These are phyloP conservation scores for Hortaea werneckii DNA, from an alignment of 2,329 filamentous ascomycete species.

Conservation along the genomic window DNA sequence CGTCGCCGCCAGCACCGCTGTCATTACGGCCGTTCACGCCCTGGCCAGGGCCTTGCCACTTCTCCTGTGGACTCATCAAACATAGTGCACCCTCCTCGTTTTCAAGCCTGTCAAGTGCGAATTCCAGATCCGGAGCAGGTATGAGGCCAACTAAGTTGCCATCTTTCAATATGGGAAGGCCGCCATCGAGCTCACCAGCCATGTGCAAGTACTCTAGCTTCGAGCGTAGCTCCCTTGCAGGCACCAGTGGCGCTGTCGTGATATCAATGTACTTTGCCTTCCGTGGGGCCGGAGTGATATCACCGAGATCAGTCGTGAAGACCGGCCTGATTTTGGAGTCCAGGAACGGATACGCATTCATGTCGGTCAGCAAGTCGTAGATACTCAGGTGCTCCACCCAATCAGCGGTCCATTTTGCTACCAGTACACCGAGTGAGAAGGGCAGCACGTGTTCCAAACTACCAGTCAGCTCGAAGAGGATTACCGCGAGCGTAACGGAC, in stretches of 20 bases:
- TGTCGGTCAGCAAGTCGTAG: constrained; percentile 87
- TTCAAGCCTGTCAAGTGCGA: constrained; percentile 69
- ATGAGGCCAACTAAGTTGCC: constrained; percentile 80
- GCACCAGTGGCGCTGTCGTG: constrained; percentile 66
- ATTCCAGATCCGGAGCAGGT: constrained; percentile 87
- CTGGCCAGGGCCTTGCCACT: constrained; percentile 8
- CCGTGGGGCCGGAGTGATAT: constrained; percentile 69
- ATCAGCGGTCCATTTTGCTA: constrained; percentile 97
- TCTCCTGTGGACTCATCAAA: constrained; percentile 62
- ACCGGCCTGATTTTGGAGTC: constrained; percentile 90
- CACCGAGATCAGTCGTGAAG: constrained; percentile 78
- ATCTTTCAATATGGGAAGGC: constrained; percentile 73
- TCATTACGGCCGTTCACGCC: constrained; percentile 3
- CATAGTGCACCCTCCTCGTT: constrained; percentile 67
- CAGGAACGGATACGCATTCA: constrained; percentile 97
- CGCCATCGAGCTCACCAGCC: constrained; percentile 84
- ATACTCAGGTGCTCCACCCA: constrained; percentile 90
- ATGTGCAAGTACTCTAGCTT: constrained; percentile 76
- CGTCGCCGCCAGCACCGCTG: constrained; percentile 35
- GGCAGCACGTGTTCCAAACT: constrained; percentile 91
- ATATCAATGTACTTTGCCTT: constrained; percentile 80
- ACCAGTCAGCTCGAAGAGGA: constrained; percentile 90
- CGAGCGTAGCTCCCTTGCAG: constrained; percentile 62
- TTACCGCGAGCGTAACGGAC: constrained; percentile 87
- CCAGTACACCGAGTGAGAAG: constrained; percentile 82